Percentiles rank a stretch among this genome's conserved stretches.
Evolutionary conservation across 768 basidiomycete genomes (phyloP).

Genomic region (Tricholomella constricta): DNA sequence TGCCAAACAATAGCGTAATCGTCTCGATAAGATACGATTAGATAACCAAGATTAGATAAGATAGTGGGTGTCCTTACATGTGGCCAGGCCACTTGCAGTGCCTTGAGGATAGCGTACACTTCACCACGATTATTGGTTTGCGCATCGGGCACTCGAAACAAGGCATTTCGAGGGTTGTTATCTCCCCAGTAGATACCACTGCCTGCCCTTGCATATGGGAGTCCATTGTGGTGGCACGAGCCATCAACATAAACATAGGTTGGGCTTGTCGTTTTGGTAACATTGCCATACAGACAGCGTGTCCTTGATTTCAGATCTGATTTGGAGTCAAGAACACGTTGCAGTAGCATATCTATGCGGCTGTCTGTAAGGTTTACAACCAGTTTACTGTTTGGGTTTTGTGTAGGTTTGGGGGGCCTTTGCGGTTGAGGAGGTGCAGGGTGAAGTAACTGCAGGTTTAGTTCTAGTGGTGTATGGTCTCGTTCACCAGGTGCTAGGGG

Average conservation of each 20-base stretch:
- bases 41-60: no score
- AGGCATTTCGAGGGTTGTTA: neutral
- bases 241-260: conserved; percentile 5
- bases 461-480: neutral
- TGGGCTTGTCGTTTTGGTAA: neutral
- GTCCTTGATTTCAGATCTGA: neutral
- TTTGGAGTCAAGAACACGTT: neutral
- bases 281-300: neutral
- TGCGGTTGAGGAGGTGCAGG: no score
- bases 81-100: neutral
- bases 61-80: no score
- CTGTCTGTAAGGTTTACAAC: neutral
- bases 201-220: neutral
- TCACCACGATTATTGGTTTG: conserved; percentile 20
- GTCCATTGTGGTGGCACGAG: conserved; percentile 4
- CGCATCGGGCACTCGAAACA: neutral
- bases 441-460: neutral
- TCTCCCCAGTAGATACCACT: conserved; percentile 8
- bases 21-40: no score
- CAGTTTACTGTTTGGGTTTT: no score
- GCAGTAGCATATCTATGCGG: neutral
- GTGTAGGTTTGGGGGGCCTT: neutral
- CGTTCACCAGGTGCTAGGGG: neutral
- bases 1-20: no score
- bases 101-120: conserved; percentile 13